Evolutionary conservation across 192 early-diverging fungal genomes (phyloP), one percentile per base, ranked within the genome.

Genomic region (Haplosporangium gracile): DNA sequence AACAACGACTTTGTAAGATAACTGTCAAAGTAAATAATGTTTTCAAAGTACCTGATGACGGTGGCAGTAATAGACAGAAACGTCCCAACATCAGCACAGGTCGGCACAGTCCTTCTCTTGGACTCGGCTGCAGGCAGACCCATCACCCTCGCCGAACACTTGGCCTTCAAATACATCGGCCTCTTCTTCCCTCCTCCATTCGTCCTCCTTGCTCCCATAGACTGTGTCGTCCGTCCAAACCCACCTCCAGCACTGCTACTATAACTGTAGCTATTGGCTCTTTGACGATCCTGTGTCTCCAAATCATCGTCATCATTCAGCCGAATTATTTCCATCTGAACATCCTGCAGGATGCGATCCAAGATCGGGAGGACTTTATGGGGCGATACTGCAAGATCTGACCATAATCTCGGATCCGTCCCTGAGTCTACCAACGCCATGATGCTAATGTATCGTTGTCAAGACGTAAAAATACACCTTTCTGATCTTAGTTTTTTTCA

Each of bases 11-110:
- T 32, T 10, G 13, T 16, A 39, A 7, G n/a, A 4, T 13, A 1
- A 38, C 10, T 0, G 15, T 16, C 32, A 0, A 45, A 10, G 43
- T 2, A 45, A 45, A 45, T 26, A 26, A 60, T 10, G 9, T 24
- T 5, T 60, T 10, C n/a, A 32, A 53, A 1, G 11, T 75, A 88
- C 82, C 82, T 82, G 20, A 93, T 90, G 13, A 95, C 95, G 18
- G 95, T 95, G 13, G 94, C 95, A 5, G 92, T 88, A 6, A 95
- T 72, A 26, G 88, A 86, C 34, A 95, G 47, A 82, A 95, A 88
- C 15, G 83, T 84, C 8, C 95, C 95, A 6, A 90, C 88, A 77
- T 95, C 93, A 2, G 75, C 79, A 15, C 92, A 92, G 16, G 90
- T 89, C 11, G 95, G 95, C 15, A 95, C 83, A 9, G 87, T 87